phyloP scores from a whole-genome alignment of 495 filamentous ascomycete species.

The Penicillium cataractarum region DNA sequence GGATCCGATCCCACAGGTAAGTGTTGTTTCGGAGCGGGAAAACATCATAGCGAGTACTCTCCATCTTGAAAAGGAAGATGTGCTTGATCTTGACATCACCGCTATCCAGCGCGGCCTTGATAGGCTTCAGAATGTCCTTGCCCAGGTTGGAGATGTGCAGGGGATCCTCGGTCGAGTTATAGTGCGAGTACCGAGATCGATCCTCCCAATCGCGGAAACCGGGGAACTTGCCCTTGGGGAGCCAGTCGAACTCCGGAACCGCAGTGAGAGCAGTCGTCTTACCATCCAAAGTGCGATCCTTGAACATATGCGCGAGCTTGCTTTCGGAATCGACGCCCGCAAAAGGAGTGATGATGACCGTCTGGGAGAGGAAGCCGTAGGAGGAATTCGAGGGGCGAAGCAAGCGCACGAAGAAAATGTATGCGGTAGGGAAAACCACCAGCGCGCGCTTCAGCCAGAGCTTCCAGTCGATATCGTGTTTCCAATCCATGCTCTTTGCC shows the following conservation, averaged over 20 bases:
- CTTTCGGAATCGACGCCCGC: constrained; percentile 25
- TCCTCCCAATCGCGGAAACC: constrained; percentile 35
- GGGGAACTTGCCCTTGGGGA: constrained; percentile 26
- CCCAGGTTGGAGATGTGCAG: constrained; percentile 46
- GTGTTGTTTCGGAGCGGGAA: constrained; percentile 44
- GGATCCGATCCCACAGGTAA: constrained; percentile 36
- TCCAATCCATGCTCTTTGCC: background rate
- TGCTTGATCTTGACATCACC: constrained; percentile 45
- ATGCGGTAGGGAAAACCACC: constrained; percentile 19
- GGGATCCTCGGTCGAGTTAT: constrained; percentile 43
- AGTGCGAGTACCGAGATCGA: constrained; percentile 25
- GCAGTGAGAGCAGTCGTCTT: constrained; percentile 27
- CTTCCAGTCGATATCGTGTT: constrained; percentile 5
- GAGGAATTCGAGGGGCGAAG: constrained; percentile 25
- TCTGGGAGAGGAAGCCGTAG: constrained; percentile 31
- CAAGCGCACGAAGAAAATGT: constrained; percentile 22
- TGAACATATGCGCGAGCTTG: constrained; percentile 23
- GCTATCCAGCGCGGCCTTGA: constrained; percentile 28
- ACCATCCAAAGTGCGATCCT: constrained; percentile 18
- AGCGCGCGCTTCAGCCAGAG: constrained; percentile 21
- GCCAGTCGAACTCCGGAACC: constrained; percentile 28
- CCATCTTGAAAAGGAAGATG: constrained; percentile 44
- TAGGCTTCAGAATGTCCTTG: constrained; percentile 31
- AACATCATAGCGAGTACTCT: constrained; percentile 49
- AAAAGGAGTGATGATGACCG: constrained; percentile 28